Evolutionary conservation across 371 early-diverging fungal genomes (phyloP), one percentile per base, ranked within the genome.

Genomic region (Batrachochytrium dendrobatidis): DNA sequence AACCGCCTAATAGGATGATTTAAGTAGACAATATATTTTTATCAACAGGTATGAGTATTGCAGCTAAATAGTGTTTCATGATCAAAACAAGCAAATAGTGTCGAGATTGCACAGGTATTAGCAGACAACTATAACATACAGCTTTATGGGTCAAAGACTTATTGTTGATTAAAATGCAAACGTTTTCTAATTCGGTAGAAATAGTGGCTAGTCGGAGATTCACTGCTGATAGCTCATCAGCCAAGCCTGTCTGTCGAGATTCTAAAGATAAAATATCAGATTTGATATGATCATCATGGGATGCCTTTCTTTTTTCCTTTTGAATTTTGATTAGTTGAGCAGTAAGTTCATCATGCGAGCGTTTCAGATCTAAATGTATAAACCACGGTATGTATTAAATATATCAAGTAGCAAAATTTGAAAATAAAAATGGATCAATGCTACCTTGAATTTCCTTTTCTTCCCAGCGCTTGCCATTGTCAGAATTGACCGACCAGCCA

Each of bases 391-490:
- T 7, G 34, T 69, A 20, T 3, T 34, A 30, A 2, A 24, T 1
- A 61, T 26, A 48, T 34, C 43, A 26, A 25, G 4, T 20, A 31
- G n/a, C 10, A 30, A 20, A 39, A 15, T 15, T 20, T 39, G 15
- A 48, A 33, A 53, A 25, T 24, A 35, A 3, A 15, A 48, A 33
- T 45, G 29, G 32, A 17, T 44, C 34, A 17, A 67, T 53, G n/a
- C 51, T 59, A 83, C 81, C 76, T 30, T 87, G 89, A 15, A 96
- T 71, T 35, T 89, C 92, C 29, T 83, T 82, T 25, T 92, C 91
- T 55, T 94, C 88, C 94, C 96, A 96, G 51, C 86, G 75, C 53
- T 81, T 77, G n/a, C 35, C 33, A 12, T 12, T 15, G 15, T 12
- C 12, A 22, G 55, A 51, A 5, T 56, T 48, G 10, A 28, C 33